Conservation (phyloP, 768 basidiomycete species). For the Termitomyces sp. region DNA sequence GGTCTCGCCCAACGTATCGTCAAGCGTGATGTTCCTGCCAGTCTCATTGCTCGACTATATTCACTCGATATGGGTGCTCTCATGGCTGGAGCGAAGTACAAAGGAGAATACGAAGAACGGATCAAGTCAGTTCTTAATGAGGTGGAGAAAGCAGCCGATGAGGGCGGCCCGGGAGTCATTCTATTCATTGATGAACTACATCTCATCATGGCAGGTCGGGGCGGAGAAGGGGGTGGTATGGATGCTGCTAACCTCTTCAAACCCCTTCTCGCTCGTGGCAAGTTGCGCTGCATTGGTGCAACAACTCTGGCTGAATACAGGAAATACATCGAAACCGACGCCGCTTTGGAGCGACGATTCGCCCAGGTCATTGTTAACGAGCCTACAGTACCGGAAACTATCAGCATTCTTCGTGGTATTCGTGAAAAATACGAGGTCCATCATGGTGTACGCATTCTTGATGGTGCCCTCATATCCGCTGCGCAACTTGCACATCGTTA, state of each 20-base stretch:
- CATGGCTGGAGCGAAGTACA: conserved; percentile 91
- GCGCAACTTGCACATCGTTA: conserved; percentile 94
- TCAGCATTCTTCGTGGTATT: conserved; percentile 92
- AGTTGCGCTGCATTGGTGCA: conserved; percentile 76
- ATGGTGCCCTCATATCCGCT: conserved; percentile 84
- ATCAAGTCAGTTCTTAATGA: conserved; percentile 91
- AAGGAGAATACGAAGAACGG: conserved; percentile 95
- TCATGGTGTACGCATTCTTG: conserved; percentile 86
- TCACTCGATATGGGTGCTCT: conserved; percentile 95
- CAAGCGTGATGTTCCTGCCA: conserved; percentile 85
- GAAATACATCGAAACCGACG: conserved; percentile 91
- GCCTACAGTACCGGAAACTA: conserved; percentile 84
- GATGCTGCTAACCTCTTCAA: conserved; percentile 93
- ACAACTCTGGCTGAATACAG: conserved; percentile 92
- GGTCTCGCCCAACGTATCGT: conserved; percentile 95
- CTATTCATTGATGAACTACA: conserved; percentile 96
- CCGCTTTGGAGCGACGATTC: conserved; percentile 88
- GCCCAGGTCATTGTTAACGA: conserved; percentile 94
- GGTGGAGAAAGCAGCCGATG: conserved; percentile 83
- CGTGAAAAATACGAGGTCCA: conserved; percentile 93
- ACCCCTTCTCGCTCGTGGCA: conserved; percentile 86
- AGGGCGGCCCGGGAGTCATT: conserved; percentile 76
- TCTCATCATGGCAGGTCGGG: conserved; percentile 89
- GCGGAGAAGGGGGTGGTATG: conserved; percentile 85
- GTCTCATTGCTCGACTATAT: conserved; percentile 71